Evolutionary conservation across 148 eudicot genomes (phyloP), one percentile per base, ranked within the genome.

Genomic region (Limonium bicolor): DNA sequence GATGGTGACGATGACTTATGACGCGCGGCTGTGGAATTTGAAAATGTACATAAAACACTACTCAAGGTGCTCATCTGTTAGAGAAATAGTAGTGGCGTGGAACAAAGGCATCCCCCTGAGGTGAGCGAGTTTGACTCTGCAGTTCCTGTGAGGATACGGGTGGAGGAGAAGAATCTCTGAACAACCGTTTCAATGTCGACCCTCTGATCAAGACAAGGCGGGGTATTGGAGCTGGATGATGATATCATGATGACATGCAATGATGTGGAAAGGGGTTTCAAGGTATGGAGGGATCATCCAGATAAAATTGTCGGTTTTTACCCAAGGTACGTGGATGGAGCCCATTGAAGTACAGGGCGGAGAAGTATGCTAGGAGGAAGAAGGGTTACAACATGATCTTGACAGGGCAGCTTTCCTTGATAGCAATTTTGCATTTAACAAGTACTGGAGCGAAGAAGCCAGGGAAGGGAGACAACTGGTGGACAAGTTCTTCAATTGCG

Each of bases 381-480:
- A 67, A 76, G 4, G 93, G 85, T 28, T 90, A 90, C 43, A 90
- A 90, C 61, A 64, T 84, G 85, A 84, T 90, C 51, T 35, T 90
- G 43, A 90, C 95, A 0, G 95, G 99, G 99, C 99, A 13, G 99
- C 99, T 26, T 90, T 84, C 46, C 25, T 90, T 31, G 95, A 90
- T 46, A 41, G 52, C 7, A 53, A 63, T 18, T 26, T 59, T 20
- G 99, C 95, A 3, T 84, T 80, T 23, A 25, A 33, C 31, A 73
- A 71, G 72, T 90, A 84, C 32, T 90, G 99, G 99, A 78, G 99
- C 40, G 66, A 68, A 27, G 67, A 78, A 27, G 93, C 87, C 0
- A 64, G 28, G 58, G 63, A 43, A 2, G 99, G 99, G 7, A 70
- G 99, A 55, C 50, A 18, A 21, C 48, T 75, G 32, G 99, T 90